These are phyloP conservation scores for Pythium brassicae DNA, from an alignment of 352 stramenopile species.

Conservation along the genomic window DNA sequence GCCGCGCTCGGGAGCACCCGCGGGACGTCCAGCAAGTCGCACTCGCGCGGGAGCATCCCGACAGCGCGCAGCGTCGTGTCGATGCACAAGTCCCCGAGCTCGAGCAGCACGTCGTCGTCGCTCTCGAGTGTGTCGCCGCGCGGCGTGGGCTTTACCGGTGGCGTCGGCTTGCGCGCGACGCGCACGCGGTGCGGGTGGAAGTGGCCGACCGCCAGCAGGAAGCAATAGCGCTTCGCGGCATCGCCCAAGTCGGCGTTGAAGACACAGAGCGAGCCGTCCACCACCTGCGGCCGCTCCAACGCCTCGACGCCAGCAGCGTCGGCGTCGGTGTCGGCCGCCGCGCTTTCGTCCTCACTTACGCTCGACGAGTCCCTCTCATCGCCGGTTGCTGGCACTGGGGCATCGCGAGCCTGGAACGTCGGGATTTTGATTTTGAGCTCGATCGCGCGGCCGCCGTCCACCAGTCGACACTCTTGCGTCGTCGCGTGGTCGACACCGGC, in stretches of 20 bases:
- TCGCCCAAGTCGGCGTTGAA: conserved; percentile 45
- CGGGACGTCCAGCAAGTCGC: conserved; percentile 46
- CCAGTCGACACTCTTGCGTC: conserved; percentile 8
- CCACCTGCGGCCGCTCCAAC: conserved; percentile 33
- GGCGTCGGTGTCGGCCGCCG: background rate
- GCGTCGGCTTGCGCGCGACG: conserved; percentile 37
- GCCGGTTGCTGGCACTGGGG: background rate
- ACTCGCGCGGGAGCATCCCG: conserved; percentile 39
- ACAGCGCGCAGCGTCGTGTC: conserved; percentile 48
- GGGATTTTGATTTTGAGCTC: conserved; percentile 14
- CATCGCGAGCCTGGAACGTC: conserved; percentile 14
- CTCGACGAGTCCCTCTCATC: conserved; percentile 3
- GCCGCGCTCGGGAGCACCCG: conserved; percentile 8
- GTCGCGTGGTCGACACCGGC: background rate
- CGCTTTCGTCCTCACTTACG: background rate
- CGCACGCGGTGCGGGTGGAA: conserved; percentile 46
- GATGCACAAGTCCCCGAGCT: conserved; percentile 50
- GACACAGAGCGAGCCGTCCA: conserved; percentile 65
- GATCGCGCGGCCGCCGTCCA: conserved; percentile 12
- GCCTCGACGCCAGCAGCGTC: background rate
- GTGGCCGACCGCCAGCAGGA: conserved; percentile 48
- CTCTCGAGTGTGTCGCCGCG: conserved; percentile 25
- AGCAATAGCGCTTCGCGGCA: conserved; percentile 69
- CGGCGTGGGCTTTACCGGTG: conserved; percentile 16
- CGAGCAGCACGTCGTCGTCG: conserved; percentile 35